Base-by-base conservation (phyloP, 768 basidiomycete species). In the Leccinum pellstonianum region DNA sequence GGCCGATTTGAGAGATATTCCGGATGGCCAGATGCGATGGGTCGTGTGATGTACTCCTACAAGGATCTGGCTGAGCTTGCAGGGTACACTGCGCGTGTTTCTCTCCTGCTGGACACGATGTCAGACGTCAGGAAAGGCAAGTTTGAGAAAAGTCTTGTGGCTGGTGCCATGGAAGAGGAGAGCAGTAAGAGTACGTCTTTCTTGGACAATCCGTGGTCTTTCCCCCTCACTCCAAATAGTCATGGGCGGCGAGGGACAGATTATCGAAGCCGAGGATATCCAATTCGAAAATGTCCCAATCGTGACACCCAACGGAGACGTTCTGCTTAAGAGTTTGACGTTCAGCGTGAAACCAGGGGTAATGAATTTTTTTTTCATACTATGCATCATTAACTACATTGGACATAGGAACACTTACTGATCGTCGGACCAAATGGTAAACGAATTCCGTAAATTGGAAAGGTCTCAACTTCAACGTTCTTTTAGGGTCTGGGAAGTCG, bases 41-140 rank as follows among this genome's bases (percentile, higher is more conserved):
- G 95, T 33, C 85, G 95, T 19, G 86, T 97, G 29, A 94, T 98
- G 93, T 96, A 95, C 72, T 94, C 93, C 3, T 98, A 97, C 78
- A 98, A 97, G 74, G 95, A 98, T 71, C 80, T 99, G 4, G 86
- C 93, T 5, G 96, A 99, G 71, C 84, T 99, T 35, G 94, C 96
- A 4, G 96, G 96, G 11, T 98, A 97, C 71, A 98, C 96, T 3
- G 85, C 93, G 1, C 86, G 96, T 14, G 96, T 99, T 1, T 87
- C 90, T 33, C 83, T 87, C 48, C 81, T 98, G 1, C 81, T 99
- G 9, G 91, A 95, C 56, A 93, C 94, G 1, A 96, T 98, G 86
- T 80, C 86, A 21, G 94, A 95, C 59, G 85, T 96, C 23, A 85
- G 85, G 59, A 76, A 82, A 53, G 93, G 94, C 29, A 89, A 87